Evolutionary conservation across 1,284 basidiomycete genomes (phyloP).

Genomic region (Cryptococcus sp.): DNA sequence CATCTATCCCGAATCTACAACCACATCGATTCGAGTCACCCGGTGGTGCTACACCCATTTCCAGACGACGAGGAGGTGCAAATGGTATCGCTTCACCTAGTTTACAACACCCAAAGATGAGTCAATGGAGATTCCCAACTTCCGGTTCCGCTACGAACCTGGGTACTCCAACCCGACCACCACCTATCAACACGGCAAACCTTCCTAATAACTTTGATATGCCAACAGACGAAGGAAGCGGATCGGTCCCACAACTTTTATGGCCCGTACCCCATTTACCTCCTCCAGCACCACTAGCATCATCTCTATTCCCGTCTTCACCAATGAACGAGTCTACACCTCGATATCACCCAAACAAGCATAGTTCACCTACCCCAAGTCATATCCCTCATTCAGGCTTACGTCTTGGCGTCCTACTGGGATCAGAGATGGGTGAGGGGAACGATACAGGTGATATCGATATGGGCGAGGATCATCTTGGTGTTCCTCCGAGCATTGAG

Average conservation of each 20-base stretch:
- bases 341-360: conserved; percentile 2
- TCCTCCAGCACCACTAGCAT: conserved; percentile 20
- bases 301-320: conserved; percentile 30
- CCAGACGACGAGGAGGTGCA: conserved; percentile 18
- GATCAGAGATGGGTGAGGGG: conserved; percentile 9
- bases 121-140: conserved; percentile 38
- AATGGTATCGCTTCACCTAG: conserved; percentile 13
- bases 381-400: conserved; percentile 30
- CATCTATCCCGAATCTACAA: conserved; percentile 17
- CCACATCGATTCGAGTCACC: conserved; percentile 21
- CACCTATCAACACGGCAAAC: conserved; percentile 9
- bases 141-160: not conserved
- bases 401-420: conserved; percentile 36
- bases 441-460: conserved; percentile 4
- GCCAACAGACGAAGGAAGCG: not conserved
- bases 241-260: conserved; percentile 17
- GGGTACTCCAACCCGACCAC: conserved; percentile 17
- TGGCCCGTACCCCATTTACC: conserved; percentile 15
- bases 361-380: conserved; percentile 3
- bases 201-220: conserved; percentile 1
- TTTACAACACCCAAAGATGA: conserved; percentile 33
- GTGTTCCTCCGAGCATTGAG: conserved; percentile 23
- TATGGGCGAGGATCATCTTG: conserved; percentile 15
- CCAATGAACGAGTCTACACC: conserved; percentile 21
- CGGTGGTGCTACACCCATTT: not conserved